These are phyloP conservation scores for Lepidopterella palustris DNA, from an alignment of 495 filamentous ascomycete species.

Conservation along the genomic window DNA sequence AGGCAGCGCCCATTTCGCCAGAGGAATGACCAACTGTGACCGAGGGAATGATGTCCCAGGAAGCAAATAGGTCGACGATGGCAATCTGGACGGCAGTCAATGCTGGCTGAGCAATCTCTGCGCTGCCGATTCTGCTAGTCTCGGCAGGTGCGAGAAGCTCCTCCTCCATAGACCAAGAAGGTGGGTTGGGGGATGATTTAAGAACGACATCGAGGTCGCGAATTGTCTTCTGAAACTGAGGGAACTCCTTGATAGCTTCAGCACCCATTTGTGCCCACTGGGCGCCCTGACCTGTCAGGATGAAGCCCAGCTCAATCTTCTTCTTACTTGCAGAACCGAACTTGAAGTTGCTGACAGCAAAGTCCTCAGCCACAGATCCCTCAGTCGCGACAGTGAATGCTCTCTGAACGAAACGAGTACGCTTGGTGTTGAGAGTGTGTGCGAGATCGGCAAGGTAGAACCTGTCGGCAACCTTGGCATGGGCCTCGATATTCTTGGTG, in stretches of 20 bases:
- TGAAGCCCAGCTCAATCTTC: neutral
- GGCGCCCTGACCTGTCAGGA: constrained; percentile 29
- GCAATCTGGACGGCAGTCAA: constrained; percentile 20
- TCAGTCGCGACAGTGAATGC: neutral
- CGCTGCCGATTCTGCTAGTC: neutral
- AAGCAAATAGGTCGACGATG: constrained; percentile 5
- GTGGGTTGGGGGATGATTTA: neutral
- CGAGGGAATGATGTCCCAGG: neutral
- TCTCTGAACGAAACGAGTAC: neutral
- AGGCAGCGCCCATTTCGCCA: constrained; percentile 20
- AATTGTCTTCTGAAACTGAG: neutral
- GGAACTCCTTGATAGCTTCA: neutral
- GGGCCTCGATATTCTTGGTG: neutral
- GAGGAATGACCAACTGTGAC: constrained; percentile 15
- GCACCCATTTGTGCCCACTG: constrained; percentile 19
- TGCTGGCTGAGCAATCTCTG: constrained; percentile 8
- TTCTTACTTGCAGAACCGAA: constrained; percentile 4
- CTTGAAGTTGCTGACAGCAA: neutral
- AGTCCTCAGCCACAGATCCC: neutral
- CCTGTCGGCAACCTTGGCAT: neutral
- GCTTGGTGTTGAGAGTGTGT: neutral
- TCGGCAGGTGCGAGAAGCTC: neutral
- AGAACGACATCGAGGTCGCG: constrained; percentile 2
- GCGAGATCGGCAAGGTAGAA: neutral
- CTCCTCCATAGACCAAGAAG: constrained; percentile 7